Evolutionary conservation across 1,284 basidiomycete genomes (phyloP), one percentile per base, ranked within the genome.

Genomic region (Paramarasmius palmivorus): DNA sequence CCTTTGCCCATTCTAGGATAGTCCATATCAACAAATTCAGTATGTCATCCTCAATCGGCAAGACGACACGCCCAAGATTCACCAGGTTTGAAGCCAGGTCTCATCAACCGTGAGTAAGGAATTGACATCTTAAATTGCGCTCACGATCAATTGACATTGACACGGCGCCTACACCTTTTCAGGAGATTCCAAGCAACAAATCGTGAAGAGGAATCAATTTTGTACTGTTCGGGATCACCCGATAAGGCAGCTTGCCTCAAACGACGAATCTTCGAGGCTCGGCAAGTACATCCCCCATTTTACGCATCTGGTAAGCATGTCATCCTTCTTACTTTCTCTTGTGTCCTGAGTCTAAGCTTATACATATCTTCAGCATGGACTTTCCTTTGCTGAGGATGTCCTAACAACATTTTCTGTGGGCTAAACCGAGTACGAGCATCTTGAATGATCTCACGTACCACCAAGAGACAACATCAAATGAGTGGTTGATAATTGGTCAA

Each of bases 1-100:
- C 25, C 17, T 54, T 17, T 20, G n/a, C 52, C 52, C 38, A 54
- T 54, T 15, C 38, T 48, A 1, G 46, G 52, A 23, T 34, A 49
- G 26, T 54, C 46, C 23, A 47, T 48, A 42, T 32, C 46, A 17
- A 34, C 37, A 49, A 49, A 42, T 10, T 35, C 26, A 4, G 25
- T 17, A 25, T 12, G 17, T 32, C 20, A 29, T 4, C 25, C 15
- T 29, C 23, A n/a, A 2, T 2, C 15, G 17, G 46, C 26, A 17
- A 36, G 29, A 20, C n/a, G 29, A 15, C 19, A 19, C 4, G 22
- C 17, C 52, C 52, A 54, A 8, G 22, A 7, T 36, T 49, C 19
- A 2, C 46, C 52, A 6, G 52, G 52, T 9, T 3, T 19, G 35
- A 54, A 54, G 2, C 22, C 23, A 5, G 45, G 52, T 7, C 22